Evolutionary conservation across 2,329 filamentous ascomycete genomes (phyloP).

Genomic region (Lomentospora prolificans): DNA sequence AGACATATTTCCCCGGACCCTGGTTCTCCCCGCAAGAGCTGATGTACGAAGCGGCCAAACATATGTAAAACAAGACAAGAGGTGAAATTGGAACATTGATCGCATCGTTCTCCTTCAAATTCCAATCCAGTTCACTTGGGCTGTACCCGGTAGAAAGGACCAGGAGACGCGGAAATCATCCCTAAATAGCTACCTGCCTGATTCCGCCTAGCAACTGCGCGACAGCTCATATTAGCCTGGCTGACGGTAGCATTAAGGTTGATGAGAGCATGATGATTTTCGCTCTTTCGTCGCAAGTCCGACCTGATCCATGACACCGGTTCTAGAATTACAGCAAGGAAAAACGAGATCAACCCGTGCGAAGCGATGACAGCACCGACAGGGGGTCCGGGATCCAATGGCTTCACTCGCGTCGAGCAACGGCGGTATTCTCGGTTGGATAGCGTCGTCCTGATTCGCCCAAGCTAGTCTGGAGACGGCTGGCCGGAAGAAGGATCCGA

Average conservation of each 20-base stretch:
- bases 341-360: no score
- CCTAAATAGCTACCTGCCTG: neutral
- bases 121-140: neutral
- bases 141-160: neutral
- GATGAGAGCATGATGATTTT: neutral
- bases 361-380: neutral
- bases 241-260: no score
- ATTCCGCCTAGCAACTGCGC: neutral
- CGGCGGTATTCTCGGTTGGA: slow-evolving; percentile 1
- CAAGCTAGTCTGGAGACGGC: neutral
- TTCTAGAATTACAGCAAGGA: no score
- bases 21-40: no score
- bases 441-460: neutral
- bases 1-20: no score
- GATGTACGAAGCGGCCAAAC: no score
- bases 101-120: neutral
- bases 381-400: neutral
- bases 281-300: neutral
- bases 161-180: neutral
- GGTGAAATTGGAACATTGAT: neutral
- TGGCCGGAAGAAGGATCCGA: neutral
- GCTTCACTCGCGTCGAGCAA: neutral
- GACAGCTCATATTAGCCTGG: no score
- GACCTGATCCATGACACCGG: no score
- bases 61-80: neutral